Evolutionary conservation across 805 yeast species (phyloP).

Genomic region (Yarrowia yakushimensis): DNA sequence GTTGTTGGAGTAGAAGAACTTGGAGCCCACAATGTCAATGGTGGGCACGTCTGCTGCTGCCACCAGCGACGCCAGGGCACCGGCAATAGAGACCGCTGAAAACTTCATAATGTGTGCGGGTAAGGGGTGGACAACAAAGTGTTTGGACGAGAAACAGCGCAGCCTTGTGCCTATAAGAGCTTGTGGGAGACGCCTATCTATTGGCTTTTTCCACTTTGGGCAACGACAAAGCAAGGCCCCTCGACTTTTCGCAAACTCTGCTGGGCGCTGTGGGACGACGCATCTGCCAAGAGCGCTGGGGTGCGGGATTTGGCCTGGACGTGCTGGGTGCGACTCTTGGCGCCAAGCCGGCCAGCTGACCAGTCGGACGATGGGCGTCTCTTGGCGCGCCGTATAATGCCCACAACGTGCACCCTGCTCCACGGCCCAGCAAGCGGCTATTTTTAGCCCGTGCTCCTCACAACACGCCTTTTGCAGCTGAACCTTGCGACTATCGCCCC

Average conservation of each 20-base stretch:
- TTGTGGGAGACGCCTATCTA: background rate
- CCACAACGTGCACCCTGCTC: no score
- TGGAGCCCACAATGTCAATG: constrained; percentile 65
- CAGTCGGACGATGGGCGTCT: no score
- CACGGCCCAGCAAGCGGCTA: background rate
- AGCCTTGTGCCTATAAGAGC: background rate
- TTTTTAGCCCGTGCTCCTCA: background rate
- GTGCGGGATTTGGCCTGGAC: background rate
- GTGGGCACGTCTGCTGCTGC: constrained; percentile 39
- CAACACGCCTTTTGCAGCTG: background rate
- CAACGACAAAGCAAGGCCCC: constrained; percentile 18
- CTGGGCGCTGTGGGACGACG: background rate
- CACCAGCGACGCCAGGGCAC: constrained; percentile 29
- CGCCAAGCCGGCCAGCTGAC: background rate
- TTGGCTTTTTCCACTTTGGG: constrained; percentile 18
- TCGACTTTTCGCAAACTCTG: background rate
- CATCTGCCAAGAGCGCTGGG: background rate
- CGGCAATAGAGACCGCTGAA: constrained; percentile 28
- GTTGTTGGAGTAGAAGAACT: constrained; percentile 67
- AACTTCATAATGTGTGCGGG: constrained; percentile 32
- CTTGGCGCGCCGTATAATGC: no score
- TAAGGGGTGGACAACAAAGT: background rate
- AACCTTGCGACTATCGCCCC: background rate
- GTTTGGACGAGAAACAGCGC: no score
- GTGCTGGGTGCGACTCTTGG: background rate